Conservation (phyloP, 345 rosid genomes). For the Cochlearia excelsa region DNA sequence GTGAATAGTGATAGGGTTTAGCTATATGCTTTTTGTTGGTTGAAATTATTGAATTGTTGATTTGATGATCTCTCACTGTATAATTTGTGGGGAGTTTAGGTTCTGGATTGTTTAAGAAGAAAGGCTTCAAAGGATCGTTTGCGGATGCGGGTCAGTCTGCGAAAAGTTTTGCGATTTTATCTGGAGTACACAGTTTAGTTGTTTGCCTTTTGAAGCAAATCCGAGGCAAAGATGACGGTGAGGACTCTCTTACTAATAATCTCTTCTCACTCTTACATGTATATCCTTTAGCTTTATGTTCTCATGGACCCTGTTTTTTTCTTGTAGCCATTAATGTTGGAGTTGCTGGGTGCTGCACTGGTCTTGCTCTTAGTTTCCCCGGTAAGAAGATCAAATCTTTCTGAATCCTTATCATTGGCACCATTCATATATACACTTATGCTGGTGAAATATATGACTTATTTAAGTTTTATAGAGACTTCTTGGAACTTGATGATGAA, state of each 20-base stretch:
- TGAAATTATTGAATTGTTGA: neutral
- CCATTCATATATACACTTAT: neutral
- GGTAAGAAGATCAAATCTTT: slow-evolving; percentile 40
- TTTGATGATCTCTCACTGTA: neutral
- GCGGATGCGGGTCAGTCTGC: slow-evolving; percentile 86
- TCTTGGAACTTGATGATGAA: neutral
- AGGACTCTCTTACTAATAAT: neutral
- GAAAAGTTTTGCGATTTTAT: slow-evolving; percentile 42
- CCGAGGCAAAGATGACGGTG: slow-evolving; percentile 95
- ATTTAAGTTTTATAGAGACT: neutral
- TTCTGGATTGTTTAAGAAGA: slow-evolving; percentile 74
- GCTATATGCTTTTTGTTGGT: neutral
- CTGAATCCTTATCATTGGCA: neutral
- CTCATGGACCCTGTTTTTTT: slow-evolving; percentile 2
- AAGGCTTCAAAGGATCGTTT: slow-evolving; percentile 76
- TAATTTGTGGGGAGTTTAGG: slow-evolving; percentile 44
- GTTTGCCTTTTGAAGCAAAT: slow-evolving; percentile 65
- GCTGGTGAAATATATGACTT: slow-evolving; percentile 6
- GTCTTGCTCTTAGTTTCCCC: slow-evolving; percentile 81
- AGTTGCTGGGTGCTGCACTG: slow-evolving; percentile 92
- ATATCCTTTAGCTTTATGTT: neutral
- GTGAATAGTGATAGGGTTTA: neutral
- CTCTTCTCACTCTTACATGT: neutral
- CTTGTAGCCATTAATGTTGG: slow-evolving; percentile 78
- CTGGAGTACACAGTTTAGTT: slow-evolving; percentile 38